A percentile compares a stretch with the other conserved stretches of the same genome.
Conservation (phyloP, 2,329 filamentous ascomycete genomes). For the Monosporascus sp. region DNA sequence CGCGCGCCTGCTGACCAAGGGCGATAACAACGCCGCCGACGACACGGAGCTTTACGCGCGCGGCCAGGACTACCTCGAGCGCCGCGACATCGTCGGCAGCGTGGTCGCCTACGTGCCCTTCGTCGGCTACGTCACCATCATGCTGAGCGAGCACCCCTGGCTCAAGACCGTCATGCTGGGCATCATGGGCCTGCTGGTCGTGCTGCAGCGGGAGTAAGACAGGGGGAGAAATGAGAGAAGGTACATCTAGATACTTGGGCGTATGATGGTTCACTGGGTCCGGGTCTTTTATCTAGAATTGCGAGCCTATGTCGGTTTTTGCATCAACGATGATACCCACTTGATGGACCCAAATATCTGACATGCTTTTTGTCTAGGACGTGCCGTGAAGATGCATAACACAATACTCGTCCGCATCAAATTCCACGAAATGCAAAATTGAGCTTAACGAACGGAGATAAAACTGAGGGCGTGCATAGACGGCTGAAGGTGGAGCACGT, state of each 20-base stretch:
- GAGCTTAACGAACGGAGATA: too few relatives aligned
- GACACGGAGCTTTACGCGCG: slow-evolving; percentile 85
- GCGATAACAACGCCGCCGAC: slow-evolving; percentile 92
- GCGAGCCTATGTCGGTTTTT: neutral
- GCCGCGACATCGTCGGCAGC: slow-evolving; percentile 88
- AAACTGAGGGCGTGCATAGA: too few relatives aligned
- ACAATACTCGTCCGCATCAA: too few relatives aligned
- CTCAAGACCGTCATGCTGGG: slow-evolving; percentile 92
- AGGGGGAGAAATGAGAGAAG: slow-evolving; percentile 1
- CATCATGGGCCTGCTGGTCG: slow-evolving; percentile 89
- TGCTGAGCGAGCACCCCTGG: slow-evolving; percentile 94
- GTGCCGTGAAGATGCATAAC: too few relatives aligned
- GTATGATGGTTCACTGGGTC: too few relatives aligned
- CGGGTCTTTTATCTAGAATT: neutral
- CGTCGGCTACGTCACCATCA: slow-evolving; percentile 94
- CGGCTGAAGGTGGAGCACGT: too few relatives aligned
- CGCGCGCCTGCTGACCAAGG: slow-evolving; percentile 85
- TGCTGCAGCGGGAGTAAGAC: slow-evolving; percentile 77
- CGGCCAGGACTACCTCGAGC: slow-evolving; percentile 80
- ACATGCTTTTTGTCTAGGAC: neutral
- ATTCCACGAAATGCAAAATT: too few relatives aligned
- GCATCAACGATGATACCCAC: neutral
- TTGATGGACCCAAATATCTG: neutral
- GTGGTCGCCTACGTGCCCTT: slow-evolving; percentile 90
- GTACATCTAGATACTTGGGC: neutral